phyloP scores from a whole-genome alignment of 2,329 filamentous ascomycete species.

The Penicillium sp. region DNA sequence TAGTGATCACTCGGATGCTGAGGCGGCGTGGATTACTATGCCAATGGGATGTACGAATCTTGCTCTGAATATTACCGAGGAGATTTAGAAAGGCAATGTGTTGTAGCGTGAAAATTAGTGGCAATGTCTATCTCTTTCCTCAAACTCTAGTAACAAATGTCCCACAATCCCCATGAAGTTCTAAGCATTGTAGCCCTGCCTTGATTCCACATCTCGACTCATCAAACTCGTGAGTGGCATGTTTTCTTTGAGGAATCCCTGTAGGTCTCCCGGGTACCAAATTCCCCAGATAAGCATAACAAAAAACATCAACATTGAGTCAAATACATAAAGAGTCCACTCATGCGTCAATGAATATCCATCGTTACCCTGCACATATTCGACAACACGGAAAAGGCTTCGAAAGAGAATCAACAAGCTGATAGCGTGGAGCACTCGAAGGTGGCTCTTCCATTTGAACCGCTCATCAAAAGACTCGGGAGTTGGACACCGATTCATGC shows the following conservation, averaged over 20 bases:
- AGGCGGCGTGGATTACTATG: constrained; percentile 18
- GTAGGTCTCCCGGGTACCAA: constrained; percentile 1
- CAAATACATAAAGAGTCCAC: constrained; percentile 15
- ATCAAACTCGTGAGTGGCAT: neutral
- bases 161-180: neutral
- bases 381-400: constrained; percentile 12
- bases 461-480: constrained; percentile 1
- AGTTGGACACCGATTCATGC: constrained; percentile 1
- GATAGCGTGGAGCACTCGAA: constrained; percentile 1
- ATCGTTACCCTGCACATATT: constrained; percentile 7
- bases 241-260: neutral
- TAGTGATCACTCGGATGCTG: constrained; percentile 11
- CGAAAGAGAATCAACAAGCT: constrained; percentile 3
- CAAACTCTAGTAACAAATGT: neutral
- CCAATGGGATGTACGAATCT: constrained; percentile 3
- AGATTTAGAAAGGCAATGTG: neutral
- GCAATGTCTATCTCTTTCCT: neutral
- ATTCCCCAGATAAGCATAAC: constrained; percentile 9
- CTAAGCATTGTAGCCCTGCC: neutral
- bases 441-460: constrained; percentile 10
- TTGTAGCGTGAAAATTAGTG: neutral
- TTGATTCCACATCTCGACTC: neutral
- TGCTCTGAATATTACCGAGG: neutral
- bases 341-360: constrained; percentile 13
- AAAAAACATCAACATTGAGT: constrained; percentile 5